phyloP scores from a whole-genome alignment of 345 rosid genomes.

The Excoecaria agallocha region DNA sequence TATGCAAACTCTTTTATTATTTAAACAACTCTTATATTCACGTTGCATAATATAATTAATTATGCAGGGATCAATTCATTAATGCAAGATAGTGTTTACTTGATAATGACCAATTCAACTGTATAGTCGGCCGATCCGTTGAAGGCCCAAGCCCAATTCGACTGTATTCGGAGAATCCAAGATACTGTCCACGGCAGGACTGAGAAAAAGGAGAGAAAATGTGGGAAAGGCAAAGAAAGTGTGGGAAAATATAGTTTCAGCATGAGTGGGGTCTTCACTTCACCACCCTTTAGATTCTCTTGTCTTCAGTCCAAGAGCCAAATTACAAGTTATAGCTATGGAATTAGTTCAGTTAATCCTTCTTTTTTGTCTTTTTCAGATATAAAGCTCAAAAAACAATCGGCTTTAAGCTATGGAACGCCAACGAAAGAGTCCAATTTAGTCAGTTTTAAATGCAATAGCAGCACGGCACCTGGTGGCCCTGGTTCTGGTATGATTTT shows the following conservation, averaged over 20 bases:
- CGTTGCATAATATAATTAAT: too few relatives aligned
- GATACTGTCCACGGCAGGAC: too few relatives aligned
- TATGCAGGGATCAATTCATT: too few relatives aligned
- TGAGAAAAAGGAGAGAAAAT: background rate
- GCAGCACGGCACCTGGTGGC: constrained; percentile 15
- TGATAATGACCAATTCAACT: too few relatives aligned
- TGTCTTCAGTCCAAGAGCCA: constrained; percentile 13
- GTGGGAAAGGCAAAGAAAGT: background rate
- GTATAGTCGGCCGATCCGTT: too few relatives aligned
- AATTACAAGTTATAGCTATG: background rate
- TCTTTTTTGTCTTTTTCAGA: background rate
- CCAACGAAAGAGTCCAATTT: background rate
- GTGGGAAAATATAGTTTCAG: background rate
- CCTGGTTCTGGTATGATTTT: constrained; percentile 15
- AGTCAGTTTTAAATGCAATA: constrained; percentile 15
- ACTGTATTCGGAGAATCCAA: too few relatives aligned
- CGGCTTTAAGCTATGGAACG: background rate
- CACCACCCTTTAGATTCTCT: background rate
- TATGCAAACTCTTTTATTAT: too few relatives aligned
- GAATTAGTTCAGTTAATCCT: constrained; percentile 1
- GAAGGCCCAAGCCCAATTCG: too few relatives aligned
- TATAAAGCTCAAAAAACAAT: constrained; percentile 6
- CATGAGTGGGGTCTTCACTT: constrained; percentile 22
- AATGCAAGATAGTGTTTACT: too few relatives aligned
- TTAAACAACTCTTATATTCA: too few relatives aligned